Evolutionary conservation across 1,139 yeast species (phyloP), one percentile per base, ranked within the genome.

Genomic region (Barnettozyma hawaiiensis): DNA sequence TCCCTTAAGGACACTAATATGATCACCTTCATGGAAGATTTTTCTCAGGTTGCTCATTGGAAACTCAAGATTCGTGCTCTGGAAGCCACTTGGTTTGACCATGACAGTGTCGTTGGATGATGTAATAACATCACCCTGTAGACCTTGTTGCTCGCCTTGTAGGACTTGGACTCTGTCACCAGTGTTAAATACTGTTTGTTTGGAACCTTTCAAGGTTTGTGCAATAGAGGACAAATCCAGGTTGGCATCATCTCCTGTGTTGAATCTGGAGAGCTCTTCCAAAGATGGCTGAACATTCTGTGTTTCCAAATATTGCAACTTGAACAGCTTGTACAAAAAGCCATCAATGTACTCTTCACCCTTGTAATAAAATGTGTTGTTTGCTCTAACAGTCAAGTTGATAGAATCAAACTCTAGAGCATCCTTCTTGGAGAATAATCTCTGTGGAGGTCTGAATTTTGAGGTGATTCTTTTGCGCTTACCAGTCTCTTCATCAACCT

Each of bases 131-230:
- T 75, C 73, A 65, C 97, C 98, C 39, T 76, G 74, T 45, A 95
- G 78, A 46, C 92, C 95, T 32, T 94, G 81, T 66, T 89, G 97
- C 66, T 92, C 98, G 60, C 98, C 98, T 53, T 81, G 78, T 47
- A 85, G 75, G 39, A 92, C 84, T 64, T 90, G 96, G 40, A 92
- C 97, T 58, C 85, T 78, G 61, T 92, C 98, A 52, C 96, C 97
- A 4, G 95, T 87, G 62, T 87, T 96, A 69, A 90, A 92, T 7
- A 75, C 69, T 21, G 81, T 71, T 20, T 71, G 67, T 19, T 73
- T 69, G 31, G 83, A 73, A 47, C 77, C 78, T 59, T 85, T 85
- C 55, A 92, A 71, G 16, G 90, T 78, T 48, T 89, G 87, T 1
- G 96, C 94, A 50, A 92, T 79, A 1, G 90, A 79, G 4, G 87